phyloP scores from a whole-genome alignment of 2,329 filamentous ascomycete species.

The Intubia oerlemansii region DNA sequence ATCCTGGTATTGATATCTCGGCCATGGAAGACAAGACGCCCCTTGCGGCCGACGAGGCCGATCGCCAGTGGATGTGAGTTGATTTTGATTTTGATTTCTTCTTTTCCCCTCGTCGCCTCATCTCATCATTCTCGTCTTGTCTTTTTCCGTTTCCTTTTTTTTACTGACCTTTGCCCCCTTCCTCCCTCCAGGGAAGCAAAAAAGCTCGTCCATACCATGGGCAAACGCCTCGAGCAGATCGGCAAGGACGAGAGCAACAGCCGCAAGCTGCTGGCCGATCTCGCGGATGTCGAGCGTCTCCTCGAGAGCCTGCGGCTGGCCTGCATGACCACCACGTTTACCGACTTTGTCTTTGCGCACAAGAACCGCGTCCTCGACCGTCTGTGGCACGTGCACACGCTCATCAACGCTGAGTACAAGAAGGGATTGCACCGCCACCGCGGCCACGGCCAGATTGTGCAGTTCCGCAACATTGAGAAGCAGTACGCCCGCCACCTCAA shows the following conservation, averaged over 20 bases:
- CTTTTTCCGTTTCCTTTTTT: not conserved
- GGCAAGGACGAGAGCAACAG: conserved; percentile 7
- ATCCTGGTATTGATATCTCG: too few relatives aligned
- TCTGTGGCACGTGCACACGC: conserved; percentile 62
- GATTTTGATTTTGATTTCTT: too few relatives aligned
- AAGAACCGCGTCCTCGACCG: conserved; percentile 42
- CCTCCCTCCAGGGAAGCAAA: conserved; percentile 7
- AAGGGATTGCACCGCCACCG: conserved; percentile 38
- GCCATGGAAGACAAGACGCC: too few relatives aligned
- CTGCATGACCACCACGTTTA: conserved; percentile 51
- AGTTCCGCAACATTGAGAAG: conserved; percentile 60
- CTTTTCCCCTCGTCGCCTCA: too few relatives aligned
- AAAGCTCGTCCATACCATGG: conserved; percentile 6
- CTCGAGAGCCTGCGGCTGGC: conserved; percentile 34
- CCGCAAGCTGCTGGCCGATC: conserved; percentile 7
- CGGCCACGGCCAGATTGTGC: conserved; percentile 29
- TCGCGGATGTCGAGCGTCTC: conserved; percentile 7
- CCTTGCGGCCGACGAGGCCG: too few relatives aligned
- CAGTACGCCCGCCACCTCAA: conserved; percentile 72
- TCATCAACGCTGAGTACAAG: conserved; percentile 61
- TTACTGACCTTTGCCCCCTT: too few relatives aligned
- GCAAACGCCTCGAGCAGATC: conserved; percentile 8
- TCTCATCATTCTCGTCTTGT: conserved; percentile 1
- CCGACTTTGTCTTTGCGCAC: conserved; percentile 45
- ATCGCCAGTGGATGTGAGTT: too few relatives aligned